Percentiles rank a stretch among this genome's conserved stretches.
Evolutionary conservation across 2,329 filamentous ascomycete genomes (phyloP).

Genomic region (Xylariaceae sp.): DNA sequence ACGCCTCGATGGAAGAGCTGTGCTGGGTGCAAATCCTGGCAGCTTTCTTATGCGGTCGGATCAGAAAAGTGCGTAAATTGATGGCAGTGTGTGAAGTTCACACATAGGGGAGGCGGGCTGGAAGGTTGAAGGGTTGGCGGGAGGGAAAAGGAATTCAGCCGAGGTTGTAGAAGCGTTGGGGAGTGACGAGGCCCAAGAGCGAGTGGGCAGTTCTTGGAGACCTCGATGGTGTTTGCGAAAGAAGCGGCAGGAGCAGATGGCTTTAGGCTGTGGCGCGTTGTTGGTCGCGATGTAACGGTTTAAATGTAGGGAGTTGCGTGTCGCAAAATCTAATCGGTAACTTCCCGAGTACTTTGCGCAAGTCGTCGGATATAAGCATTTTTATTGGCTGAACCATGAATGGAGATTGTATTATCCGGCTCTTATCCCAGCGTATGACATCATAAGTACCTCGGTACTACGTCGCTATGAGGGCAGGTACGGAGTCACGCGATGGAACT

Average conservation of each 20-base stretch:
- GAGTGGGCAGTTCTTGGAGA: background rate
- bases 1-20: background rate
- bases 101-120: background rate
- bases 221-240: background rate
- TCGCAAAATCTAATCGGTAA: slow-evolving; percentile 10
- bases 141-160: too few relatives aligned
- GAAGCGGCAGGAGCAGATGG: background rate
- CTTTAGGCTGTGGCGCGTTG: slow-evolving; percentile 14
- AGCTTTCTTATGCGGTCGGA: background rate
- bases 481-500: background rate
- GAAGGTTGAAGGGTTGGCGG: too few relatives aligned
- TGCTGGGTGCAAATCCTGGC: background rate
- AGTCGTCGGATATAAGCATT: background rate
- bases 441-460: slow-evolving; percentile 7
- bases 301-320: background rate
- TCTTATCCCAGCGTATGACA: slow-evolving; percentile 7
- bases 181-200: too few relatives aligned
- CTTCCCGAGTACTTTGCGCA: slow-evolving; percentile 3
- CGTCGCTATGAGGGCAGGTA: background rate
- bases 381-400: slow-evolving; percentile 8
- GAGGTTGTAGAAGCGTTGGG: too few relatives aligned
- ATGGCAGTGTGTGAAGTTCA: background rate
- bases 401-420: slow-evolving; percentile 20
- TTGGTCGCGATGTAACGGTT: slow-evolving; percentile 14
- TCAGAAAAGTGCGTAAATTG: background rate